Conservation (phyloP, 176 grass and related monocot genomes). For the Stipa capillata region DNA sequence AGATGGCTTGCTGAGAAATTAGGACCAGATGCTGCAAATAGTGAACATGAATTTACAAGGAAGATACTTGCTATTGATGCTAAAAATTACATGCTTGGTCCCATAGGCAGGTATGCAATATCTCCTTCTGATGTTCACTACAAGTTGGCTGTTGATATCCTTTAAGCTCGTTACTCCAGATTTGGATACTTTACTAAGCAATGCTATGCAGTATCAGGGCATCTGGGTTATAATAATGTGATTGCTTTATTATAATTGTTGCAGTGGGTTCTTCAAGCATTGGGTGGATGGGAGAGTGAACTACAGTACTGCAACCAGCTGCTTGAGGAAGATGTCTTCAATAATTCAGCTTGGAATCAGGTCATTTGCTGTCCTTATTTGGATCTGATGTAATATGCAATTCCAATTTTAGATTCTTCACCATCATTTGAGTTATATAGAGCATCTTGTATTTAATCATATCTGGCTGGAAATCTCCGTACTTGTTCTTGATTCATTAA, state of each 20-base stretch:
- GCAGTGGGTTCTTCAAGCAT: slow-evolving; percentile 88
- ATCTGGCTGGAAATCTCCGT: background rate
- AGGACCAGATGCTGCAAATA: slow-evolving; percentile 55
- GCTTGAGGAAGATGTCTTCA: slow-evolving; percentile 84
- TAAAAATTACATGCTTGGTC: slow-evolving; percentile 99
- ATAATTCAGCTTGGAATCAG: slow-evolving; percentile 99
- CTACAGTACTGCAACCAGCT: slow-evolving; percentile 64
- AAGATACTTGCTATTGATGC: slow-evolving; percentile 58
- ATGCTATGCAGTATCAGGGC: background rate
- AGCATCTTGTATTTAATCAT: background rate
- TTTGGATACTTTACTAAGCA: background rate
- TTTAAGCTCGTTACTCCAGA: background rate
- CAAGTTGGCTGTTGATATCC: background rate
- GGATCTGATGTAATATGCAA: background rate
- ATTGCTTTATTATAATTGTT: slow-evolving; percentile 22
- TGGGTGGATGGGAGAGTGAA: slow-evolving; percentile 94
- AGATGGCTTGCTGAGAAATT: slow-evolving; percentile 96
- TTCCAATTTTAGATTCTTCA: background rate
- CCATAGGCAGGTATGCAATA: slow-evolving; percentile 69
- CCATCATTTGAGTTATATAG: background rate
- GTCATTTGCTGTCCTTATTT: slow-evolving; percentile 24
- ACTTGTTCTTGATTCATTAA: background rate
- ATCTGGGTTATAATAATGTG: background rate
- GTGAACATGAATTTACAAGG: slow-evolving; percentile 75
- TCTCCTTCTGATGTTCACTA: background rate